Base-by-base conservation (phyloP, 169 alveolate genomes). In the Pseudocohnilembus persalinus region DNA sequence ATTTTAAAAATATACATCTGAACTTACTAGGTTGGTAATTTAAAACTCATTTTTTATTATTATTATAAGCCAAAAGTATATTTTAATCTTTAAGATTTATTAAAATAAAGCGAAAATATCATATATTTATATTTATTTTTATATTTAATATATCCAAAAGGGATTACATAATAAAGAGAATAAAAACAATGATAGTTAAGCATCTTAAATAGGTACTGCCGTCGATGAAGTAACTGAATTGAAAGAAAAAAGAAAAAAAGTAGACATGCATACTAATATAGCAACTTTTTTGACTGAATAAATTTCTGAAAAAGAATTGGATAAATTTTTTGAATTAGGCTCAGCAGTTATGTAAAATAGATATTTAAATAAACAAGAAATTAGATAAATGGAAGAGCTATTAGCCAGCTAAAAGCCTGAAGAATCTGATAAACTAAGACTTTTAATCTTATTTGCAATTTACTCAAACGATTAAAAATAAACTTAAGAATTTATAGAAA, bases 271-370 rank as follows among this genome's bases (percentile, higher is more conserved):
- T 64, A 79, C 64, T 68, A 16, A 68, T 29, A 63, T 79, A 0
- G 65, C 84, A 0, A 1, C 77, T 15, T 31, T 31, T 1, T 16
- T 79, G 15, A 49, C 31, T 27, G 0, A 0, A 0, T 63, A 79
- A 29, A n/a, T 79, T n/a, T 49, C 74, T 29, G 29, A 31, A 63
- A 64, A 75, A 25, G 63, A 79, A 25, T 64, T 79, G 1, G 84
- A 79, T 35, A 79, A 79, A 63, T 79, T 34, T 79, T 79, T 79
- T 64, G 84, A 79, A 79, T 30, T 72, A 34, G 84, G 77, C 1
- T 79, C 74, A 31, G 73, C 84, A 11, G 29, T 79, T n/a, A 64
- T 79, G 1, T 35, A 79, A 49, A 79, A 79, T 16, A 32, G 32
- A 79, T 49, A 49, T 29, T 34, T 34, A 29, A 31, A 63, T 27